Conservation (phyloP, 495 filamentous ascomycete genomes). For the Astrocystis sublimbata region DNA sequence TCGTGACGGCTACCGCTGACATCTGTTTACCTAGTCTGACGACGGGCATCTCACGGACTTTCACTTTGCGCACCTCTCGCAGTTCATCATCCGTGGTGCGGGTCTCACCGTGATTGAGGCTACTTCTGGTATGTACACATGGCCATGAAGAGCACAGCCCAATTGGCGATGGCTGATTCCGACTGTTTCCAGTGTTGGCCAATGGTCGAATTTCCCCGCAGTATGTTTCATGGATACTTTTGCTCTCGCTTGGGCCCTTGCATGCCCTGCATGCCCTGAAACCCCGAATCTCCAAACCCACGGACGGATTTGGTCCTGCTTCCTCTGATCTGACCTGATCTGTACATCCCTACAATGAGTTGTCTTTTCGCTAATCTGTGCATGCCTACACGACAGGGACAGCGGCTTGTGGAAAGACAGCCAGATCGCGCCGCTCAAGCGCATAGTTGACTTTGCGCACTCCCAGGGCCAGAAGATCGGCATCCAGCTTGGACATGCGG, state of each 20-base stretch:
- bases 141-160: too few species aligned
- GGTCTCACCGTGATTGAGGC: conserved; percentile 70
- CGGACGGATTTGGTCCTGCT: too few species aligned
- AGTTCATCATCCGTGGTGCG: conserved; percentile 63
- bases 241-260: neutral
- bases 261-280: neutral
- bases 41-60: conserved; percentile 70
- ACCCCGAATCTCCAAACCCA: neutral
- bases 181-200: too few species aligned
- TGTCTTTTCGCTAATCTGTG: too few species aligned
- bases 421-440: conserved; percentile 65
- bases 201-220: conserved; percentile 69
- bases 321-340: too few species aligned
- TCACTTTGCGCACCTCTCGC: conserved; percentile 65
- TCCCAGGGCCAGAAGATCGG: conserved; percentile 67
- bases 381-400: too few species aligned
- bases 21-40: too few species aligned
- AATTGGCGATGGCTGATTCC: too few species aligned
- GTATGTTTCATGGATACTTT: neutral
- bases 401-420: conserved; percentile 68
- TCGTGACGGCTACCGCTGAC: too few species aligned
- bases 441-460: conserved; percentile 61
- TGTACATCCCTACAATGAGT: too few species aligned
- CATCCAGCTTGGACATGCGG: conserved; percentile 75
- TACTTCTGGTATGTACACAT: too few species aligned